These are phyloP conservation scores for Colletotrichum navitas DNA, from an alignment of 2,329 filamentous ascomycete genomes.

Conservation along the genomic window DNA sequence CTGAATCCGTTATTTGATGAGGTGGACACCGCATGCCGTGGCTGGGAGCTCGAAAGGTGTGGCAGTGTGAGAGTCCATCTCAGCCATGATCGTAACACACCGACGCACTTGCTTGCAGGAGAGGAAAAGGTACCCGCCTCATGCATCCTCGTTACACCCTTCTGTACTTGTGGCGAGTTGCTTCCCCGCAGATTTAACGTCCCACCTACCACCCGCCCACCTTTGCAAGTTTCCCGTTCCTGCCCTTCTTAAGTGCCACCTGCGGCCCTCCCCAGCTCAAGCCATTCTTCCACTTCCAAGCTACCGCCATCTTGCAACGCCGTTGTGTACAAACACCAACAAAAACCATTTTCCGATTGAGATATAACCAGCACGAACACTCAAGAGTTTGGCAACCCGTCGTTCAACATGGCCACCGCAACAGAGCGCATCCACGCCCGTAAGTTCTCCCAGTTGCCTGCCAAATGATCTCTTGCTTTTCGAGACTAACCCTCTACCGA, in stretches of 20 bases:
- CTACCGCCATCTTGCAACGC: slow-evolving; percentile 12
- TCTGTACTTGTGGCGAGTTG: slow-evolving; percentile 37
- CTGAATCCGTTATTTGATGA: not conserved
- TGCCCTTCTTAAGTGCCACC: slow-evolving; percentile 32
- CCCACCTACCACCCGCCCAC: slow-evolving; percentile 15
- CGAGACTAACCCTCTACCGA: slow-evolving; percentile 33
- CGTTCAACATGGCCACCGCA: slow-evolving; percentile 35
- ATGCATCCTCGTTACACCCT: slow-evolving; percentile 36
- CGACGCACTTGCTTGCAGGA: slow-evolving; percentile 11
- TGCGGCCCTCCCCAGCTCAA: slow-evolving; percentile 17
- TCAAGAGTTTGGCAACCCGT: slow-evolving; percentile 1
- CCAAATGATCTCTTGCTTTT: not conserved
- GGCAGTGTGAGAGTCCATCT: slow-evolving; percentile 10
- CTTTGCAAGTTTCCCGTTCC: slow-evolving; percentile 20
- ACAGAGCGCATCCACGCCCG: slow-evolving; percentile 37
- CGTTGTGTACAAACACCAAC: slow-evolving; percentile 12
- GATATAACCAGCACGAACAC: not conserved
- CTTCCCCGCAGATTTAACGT: slow-evolving; percentile 40
- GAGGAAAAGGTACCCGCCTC: slow-evolving; percentile 24
- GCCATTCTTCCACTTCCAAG: slow-evolving; percentile 14
- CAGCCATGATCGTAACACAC: slow-evolving; percentile 8
- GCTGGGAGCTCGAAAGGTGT: not conserved
- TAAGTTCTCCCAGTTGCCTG: slow-evolving; percentile 22
- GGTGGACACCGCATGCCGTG: not conserved
- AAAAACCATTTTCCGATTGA: slow-evolving; percentile 6